Conservation (phyloP, 345 rosid species). For the Salix exigua region DNA sequence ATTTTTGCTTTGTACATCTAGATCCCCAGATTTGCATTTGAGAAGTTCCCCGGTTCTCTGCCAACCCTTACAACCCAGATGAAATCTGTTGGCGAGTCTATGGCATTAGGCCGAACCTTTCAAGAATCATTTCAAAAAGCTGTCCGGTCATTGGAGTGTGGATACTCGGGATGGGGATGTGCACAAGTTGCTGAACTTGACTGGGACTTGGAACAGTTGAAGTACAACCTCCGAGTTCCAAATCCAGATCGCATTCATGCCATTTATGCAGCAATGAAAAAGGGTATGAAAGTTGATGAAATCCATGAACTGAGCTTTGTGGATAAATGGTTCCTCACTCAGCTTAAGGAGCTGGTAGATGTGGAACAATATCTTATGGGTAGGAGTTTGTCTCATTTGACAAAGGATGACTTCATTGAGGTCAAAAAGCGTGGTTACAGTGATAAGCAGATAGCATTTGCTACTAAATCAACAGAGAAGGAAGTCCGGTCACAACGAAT, state of each 20-base stretch:
- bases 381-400: constrained; percentile 48
- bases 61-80: constrained; percentile 88
- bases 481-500: constrained; percentile 66
- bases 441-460: constrained; percentile 92
- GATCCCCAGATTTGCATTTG: constrained; percentile 97
- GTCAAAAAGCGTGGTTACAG: constrained; percentile 84
- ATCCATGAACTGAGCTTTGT: constrained; percentile 73
- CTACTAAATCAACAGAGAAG: constrained; percentile 77
- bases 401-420: constrained; percentile 78
- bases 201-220: constrained; percentile 91
- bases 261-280: constrained; percentile 92
- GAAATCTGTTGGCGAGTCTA: constrained; percentile 96
- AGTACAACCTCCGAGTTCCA: constrained; percentile 85
- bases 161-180: constrained; percentile 95
- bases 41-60: constrained; percentile 96
- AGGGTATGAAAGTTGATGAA: constrained; percentile 87
- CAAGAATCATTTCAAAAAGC: constrained; percentile 98
- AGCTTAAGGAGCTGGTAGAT: constrained; percentile 80
- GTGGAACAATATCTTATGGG: constrained; percentile 82
- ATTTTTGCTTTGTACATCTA: constrained; percentile 9
- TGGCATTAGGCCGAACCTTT: constrained; percentile 91
- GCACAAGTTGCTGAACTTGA: constrained; percentile 60
- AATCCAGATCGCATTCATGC: constrained; percentile 82
- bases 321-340: constrained; percentile 95
- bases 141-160: constrained; percentile 75